Evolutionary conservation across 1,284 basidiomycete species (phyloP).

Genomic region (Papiliotrema laurentii): DNA sequence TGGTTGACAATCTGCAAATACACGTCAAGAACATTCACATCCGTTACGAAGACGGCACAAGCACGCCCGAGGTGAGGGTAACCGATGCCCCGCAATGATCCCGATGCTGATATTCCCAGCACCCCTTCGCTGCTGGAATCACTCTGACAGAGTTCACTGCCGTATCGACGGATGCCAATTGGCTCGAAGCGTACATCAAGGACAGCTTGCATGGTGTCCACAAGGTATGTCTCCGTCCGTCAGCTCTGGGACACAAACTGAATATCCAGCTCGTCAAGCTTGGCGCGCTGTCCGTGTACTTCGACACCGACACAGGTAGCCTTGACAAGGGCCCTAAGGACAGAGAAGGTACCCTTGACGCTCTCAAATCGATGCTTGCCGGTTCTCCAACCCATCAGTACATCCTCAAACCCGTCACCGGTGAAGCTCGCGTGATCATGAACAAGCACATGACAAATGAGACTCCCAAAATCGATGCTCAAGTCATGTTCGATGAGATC

Average conservation of each 20-base stretch:
- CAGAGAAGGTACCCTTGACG: conserved; percentile 63
- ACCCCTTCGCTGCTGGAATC: conserved; percentile 89
- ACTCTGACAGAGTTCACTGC: conserved; percentile 91
- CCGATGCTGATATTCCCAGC: conserved; percentile 52
- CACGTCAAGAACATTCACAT: conserved; percentile 93
- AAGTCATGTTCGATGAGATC: conserved; percentile 90
- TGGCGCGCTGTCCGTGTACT: conserved; percentile 86
- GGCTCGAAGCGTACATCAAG: conserved; percentile 94
- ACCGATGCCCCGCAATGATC: background rate
- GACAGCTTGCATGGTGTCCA: conserved; percentile 84
- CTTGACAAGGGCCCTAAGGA: conserved; percentile 60
- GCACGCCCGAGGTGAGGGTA: conserved; percentile 75
- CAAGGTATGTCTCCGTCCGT: conserved; percentile 56
- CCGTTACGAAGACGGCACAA: conserved; percentile 92
- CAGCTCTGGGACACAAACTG: conserved; percentile 33
- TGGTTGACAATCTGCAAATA: conserved; percentile 95
- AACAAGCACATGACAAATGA: conserved; percentile 70
- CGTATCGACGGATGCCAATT: conserved; percentile 85
- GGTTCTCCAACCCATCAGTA: conserved; percentile 74
- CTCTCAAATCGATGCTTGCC: conserved; percentile 73
- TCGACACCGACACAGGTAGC: conserved; percentile 86
- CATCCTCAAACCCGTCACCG: conserved; percentile 92
- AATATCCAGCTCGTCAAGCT: conserved; percentile 66
- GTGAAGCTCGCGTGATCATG: conserved; percentile 83
- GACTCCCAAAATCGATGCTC: conserved; percentile 80